These are phyloP conservation scores for Rhizomucor pusillus DNA, from an alignment of 371 early-diverging fungal genomes.

Conservation along the genomic window DNA sequence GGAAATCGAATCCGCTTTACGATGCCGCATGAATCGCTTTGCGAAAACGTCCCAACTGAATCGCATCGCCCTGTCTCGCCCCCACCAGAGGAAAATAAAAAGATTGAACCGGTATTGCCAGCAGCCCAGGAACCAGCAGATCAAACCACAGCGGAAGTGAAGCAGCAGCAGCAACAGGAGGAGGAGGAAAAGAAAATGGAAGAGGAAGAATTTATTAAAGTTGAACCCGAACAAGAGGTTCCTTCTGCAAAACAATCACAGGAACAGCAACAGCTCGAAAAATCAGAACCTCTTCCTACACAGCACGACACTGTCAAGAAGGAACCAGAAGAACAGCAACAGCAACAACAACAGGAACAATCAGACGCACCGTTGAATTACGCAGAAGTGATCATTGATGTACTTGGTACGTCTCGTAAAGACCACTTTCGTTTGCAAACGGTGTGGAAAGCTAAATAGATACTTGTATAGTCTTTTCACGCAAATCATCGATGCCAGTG, in stretches of 20 bases:
- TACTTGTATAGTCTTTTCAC: slow-evolving; percentile 32
- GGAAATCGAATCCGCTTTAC: slow-evolving; percentile 19
- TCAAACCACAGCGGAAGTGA: not conserved
- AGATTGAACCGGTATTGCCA: slow-evolving; percentile 1
- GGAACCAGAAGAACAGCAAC: not conserved
- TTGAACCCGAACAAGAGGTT: not conserved
- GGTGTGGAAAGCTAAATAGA: not conserved
- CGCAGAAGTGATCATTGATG: slow-evolving; percentile 47
- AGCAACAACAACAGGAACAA: no score
- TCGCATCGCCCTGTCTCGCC: slow-evolving; percentile 1
- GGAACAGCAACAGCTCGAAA: slow-evolving; percentile 1
- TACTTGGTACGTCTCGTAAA: slow-evolving; percentile 43
- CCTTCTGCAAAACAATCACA: not conserved
- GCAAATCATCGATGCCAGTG: slow-evolving; percentile 47
- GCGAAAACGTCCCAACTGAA: not conserved
- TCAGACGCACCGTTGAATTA: slow-evolving; percentile 14
- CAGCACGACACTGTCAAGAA: slow-evolving; percentile 2
- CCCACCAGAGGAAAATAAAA: not conserved
- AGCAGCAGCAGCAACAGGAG: no score
- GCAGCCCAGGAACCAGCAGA: slow-evolving; percentile 1
- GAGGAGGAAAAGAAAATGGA: slow-evolving; percentile 3
- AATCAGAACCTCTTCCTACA: not conserved
- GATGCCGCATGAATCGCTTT: slow-evolving; percentile 8
- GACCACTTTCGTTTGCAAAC: no score
- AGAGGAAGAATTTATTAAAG: slow-evolving; percentile 1